Conservation (phyloP, 768 basidiomycete genomes). For the Pisolithus tinctorius region DNA sequence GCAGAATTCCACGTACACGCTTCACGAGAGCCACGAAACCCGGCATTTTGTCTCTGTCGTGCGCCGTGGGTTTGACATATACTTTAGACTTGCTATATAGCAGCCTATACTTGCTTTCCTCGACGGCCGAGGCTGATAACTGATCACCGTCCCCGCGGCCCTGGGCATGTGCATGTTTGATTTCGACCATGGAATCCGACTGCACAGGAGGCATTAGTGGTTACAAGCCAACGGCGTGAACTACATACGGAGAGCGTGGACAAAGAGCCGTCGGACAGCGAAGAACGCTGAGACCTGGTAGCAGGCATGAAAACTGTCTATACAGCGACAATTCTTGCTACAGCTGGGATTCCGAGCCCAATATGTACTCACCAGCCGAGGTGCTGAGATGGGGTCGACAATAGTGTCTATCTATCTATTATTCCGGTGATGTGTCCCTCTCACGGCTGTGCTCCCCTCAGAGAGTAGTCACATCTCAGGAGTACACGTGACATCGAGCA, state of each 20-base stretch:
- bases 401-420: too few species aligned
- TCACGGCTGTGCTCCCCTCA: too few species aligned
- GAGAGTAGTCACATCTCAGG: too few species aligned
- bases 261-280: constrained; percentile 39
- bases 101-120: constrained; percentile 62
- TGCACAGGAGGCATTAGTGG: constrained; percentile 14
- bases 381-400: too few species aligned
- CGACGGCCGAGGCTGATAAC: constrained; percentile 26
- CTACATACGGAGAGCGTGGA: constrained; percentile 43
- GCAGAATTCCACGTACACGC: constrained; percentile 46
- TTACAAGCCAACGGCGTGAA: constrained; percentile 3
- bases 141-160: constrained; percentile 9
- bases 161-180: constrained; percentile 37
- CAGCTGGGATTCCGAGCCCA: constrained; percentile 3
- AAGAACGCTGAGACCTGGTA: constrained; percentile 17
- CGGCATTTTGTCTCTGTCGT: constrained; percentile 86
- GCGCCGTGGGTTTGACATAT: constrained; percentile 91
- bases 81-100: constrained; percentile 92
- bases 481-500: too few species aligned
- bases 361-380: constrained; percentile 7
- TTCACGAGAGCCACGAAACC: constrained; percentile 92
- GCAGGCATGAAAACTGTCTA: constrained; percentile 12
- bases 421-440: too few species aligned
- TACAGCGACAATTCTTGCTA: neutral
- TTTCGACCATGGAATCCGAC: constrained; percentile 70